phyloP scores from a whole-genome alignment of 768 basidiomycete genomes.

The Cystobasidiopsis lactophilus region DNA sequence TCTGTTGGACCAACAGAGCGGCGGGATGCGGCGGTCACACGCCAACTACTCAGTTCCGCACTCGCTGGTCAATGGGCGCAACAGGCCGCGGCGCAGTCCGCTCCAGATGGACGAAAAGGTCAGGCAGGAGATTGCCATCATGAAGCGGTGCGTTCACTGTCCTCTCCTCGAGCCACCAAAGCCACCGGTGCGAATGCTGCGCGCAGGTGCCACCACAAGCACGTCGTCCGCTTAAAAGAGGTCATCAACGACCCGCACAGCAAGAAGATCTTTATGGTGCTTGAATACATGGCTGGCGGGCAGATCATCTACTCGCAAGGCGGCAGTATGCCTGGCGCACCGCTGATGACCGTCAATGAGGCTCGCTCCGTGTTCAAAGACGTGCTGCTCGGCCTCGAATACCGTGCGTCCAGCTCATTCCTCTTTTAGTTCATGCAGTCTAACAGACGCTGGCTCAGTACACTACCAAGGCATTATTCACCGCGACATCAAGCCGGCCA shows the following conservation, averaged over 20 bases:
- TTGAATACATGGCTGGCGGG: conserved; percentile 89
- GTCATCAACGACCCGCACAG: conserved; percentile 80
- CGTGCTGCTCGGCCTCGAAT: conserved; percentile 81
- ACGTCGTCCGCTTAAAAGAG: conserved; percentile 41
- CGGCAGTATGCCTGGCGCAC: conserved; percentile 23
- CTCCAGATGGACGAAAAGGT: conserved; percentile 20
- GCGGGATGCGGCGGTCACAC: neutral
- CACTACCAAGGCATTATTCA: conserved; percentile 97
- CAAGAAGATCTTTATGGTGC: conserved; percentile 84
- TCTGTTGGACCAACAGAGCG: neutral
- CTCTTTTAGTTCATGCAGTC: conserved; percentile 5
- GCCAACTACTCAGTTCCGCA: neutral
- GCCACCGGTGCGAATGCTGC: conserved; percentile 42
- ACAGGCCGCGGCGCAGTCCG: neutral
- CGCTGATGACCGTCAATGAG: conserved; percentile 61
- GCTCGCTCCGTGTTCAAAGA: conserved; percentile 74
- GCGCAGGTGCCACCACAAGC: conserved; percentile 21
- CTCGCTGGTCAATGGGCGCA: neutral
- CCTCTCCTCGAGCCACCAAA: no score
- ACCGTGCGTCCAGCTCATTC: conserved; percentile 38
- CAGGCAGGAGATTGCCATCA: conserved; percentile 41
- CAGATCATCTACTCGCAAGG: conserved; percentile 47
- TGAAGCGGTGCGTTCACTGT: conserved; percentile 4
- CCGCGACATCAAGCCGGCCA: conserved; percentile 96
- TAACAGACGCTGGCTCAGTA: conserved; percentile 30